These are phyloP conservation scores for Diplodia intermedia DNA, from an alignment of 2,329 filamentous ascomycete genomes.

Conservation along the genomic window DNA sequence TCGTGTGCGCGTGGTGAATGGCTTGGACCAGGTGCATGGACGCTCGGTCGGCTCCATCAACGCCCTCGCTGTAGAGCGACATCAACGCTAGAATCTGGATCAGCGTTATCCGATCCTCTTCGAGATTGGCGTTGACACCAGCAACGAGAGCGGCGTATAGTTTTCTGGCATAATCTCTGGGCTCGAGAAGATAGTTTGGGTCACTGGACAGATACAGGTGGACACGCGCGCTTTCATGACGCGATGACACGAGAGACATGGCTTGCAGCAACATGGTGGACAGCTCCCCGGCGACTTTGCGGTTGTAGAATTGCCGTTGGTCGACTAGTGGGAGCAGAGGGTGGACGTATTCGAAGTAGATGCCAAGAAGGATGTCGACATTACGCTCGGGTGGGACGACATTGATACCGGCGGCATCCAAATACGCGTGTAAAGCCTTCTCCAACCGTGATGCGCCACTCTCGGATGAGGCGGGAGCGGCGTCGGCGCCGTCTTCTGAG, in stretches of 20 bases:
- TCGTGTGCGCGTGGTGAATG: conserved; percentile 58
- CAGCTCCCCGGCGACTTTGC: conserved; percentile 46
- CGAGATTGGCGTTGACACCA: conserved; percentile 50
- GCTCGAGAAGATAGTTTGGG: conserved; percentile 42
- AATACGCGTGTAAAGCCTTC: conserved; percentile 46
- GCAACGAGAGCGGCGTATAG: conserved; percentile 53
- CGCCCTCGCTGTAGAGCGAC: conserved; percentile 56
- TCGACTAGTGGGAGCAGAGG: conserved; percentile 57
- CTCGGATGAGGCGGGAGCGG: background rate
- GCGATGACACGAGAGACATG: conserved; percentile 57
- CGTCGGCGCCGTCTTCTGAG: conserved; percentile 25
- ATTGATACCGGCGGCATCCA: conserved; percentile 47
- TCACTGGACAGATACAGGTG: conserved; percentile 50
- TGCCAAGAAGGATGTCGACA: conserved; percentile 50
- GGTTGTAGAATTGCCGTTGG: conserved; percentile 50
- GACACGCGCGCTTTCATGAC: conserved; percentile 53
- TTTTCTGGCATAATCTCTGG: conserved; percentile 54
- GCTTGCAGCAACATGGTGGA: conserved; percentile 53
- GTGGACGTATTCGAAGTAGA: conserved; percentile 56
- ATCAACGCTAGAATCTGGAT: conserved; percentile 56
- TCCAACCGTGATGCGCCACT: conserved; percentile 36
- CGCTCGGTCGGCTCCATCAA: conserved; percentile 55
- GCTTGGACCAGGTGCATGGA: conserved; percentile 57
- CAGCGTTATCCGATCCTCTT: conserved; percentile 55
- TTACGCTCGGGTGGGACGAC: conserved; percentile 46